Conservation (phyloP, 2,329 filamentous ascomycete species). For the Ceratocystis cacaofunesta region DNA sequence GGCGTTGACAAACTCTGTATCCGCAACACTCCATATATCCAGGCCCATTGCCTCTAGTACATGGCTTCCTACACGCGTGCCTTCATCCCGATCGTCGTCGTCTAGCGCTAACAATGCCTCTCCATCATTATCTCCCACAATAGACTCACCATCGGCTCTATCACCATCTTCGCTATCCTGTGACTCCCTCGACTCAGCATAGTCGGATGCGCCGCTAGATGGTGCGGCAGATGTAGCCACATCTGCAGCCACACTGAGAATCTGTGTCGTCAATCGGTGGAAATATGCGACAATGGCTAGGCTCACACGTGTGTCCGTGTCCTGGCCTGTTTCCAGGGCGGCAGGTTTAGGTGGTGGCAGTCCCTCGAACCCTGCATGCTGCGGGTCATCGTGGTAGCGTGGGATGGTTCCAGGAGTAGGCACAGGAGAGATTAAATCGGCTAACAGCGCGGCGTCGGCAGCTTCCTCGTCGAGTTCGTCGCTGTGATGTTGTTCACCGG, state of each 20-base stretch:
- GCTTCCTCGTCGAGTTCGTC: conserved; percentile 44
- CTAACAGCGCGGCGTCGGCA: conserved; percentile 41
- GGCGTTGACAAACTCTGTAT: conserved; percentile 53
- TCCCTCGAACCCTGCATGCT: background rate
- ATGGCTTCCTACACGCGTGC: conserved; percentile 43
- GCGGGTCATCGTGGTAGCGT: background rate
- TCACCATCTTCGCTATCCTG: conserved; percentile 22
- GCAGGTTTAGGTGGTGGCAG: background rate
- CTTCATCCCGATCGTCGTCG: conserved; percentile 16
- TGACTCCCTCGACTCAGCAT: conserved; percentile 23
- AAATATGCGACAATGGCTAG: conserved; percentile 69
- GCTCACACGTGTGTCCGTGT: conserved; percentile 39
- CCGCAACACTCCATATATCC: conserved; percentile 59
- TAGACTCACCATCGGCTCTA: background rate
- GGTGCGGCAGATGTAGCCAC: conserved; percentile 36
- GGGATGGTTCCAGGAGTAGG: conserved; percentile 17
- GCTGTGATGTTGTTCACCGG: conserved; percentile 53
- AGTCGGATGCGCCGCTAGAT: conserved; percentile 23
- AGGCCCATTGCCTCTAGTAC: conserved; percentile 59
- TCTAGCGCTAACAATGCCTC: conserved; percentile 25
- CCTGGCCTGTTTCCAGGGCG: conserved; percentile 16
- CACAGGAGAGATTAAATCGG: conserved; percentile 31
- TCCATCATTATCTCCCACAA: conserved; percentile 21
- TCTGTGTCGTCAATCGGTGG: conserved; percentile 54
- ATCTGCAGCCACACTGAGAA: conserved; percentile 47